Evolutionary conservation across 345 rosid species (phyloP), one percentile per base, ranked within the genome.

Genomic region (Raphanus sativus): DNA sequence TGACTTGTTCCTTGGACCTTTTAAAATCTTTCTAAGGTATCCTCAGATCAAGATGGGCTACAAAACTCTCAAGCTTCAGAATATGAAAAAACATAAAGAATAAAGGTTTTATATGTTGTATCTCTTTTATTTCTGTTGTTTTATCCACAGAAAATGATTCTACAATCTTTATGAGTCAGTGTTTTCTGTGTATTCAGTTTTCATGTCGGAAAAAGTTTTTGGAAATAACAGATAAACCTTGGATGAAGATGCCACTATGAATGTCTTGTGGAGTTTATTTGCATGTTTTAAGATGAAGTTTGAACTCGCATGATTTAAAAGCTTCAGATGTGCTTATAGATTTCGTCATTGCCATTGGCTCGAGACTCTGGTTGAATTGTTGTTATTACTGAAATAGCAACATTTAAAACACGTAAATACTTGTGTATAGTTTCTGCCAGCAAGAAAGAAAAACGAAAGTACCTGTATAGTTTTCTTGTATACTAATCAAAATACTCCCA

Each of bases 141-240:
- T 70, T 40, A 65, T 59, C 70, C 56, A 48, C 60, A 56, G 66
- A 70, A 7, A 71, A 65, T 65, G 81, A 77, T 71, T 71, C 73
- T 65, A 77, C 54, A 32, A 40, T 65, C 77, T 71, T 78, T 65
- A 66, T 66, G 68, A 78, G 62, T 55, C 50, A 65, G 32, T 71
- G 55, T 71, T 71, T 77, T 21, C 21, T 70, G 60, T 62, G 65
- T 77, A 70, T 69, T 68, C 40, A 34, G 63, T 70, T 54, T 62
- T 69, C 55, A 16, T 71, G 76, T 71, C 76, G 62, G 62, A 48
- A 25, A 71, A 71, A 32, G 55, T 28, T 72, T 72, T 59, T 59
- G 56, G 73, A 40, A 24, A 16, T 54, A 52, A 48, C 55, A 65
- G 6, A 56, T 21, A 15, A 56, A 58, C 62, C 28, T 25, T 65